Conservation (phyloP, 352 stramenopile genomes). For the Phytophthora podocarpi region DNA sequence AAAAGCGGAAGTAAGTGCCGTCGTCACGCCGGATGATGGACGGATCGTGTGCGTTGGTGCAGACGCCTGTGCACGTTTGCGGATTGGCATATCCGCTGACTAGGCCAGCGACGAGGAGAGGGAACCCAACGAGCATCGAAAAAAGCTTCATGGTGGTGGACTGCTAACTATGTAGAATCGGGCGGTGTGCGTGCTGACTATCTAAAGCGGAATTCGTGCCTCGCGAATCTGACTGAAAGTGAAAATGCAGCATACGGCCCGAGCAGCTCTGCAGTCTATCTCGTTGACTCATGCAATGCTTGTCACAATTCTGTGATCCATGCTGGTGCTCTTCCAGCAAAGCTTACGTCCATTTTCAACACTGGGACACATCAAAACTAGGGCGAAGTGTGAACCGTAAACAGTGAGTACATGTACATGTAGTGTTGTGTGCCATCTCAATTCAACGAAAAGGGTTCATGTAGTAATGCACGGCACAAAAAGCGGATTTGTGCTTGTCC, state of each 20-base stretch:
- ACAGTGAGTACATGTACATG: no score
- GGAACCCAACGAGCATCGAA: slow-evolving; percentile 18
- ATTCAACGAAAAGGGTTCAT: background rate
- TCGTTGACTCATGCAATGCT: background rate
- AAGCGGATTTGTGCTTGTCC: no score
- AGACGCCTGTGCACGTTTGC: slow-evolving; percentile 28
- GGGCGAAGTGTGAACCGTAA: no score
- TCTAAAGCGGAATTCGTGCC: slow-evolving; percentile 1
- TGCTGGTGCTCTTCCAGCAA: background rate
- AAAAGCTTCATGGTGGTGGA: slow-evolving; percentile 16
- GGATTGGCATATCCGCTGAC: slow-evolving; percentile 30
- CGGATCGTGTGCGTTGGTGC: slow-evolving; percentile 53
- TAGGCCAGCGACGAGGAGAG: slow-evolving; percentile 12
- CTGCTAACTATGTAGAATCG: no score
- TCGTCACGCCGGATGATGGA: slow-evolving; percentile 54
- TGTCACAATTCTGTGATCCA: background rate
- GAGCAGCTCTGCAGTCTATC: slow-evolving; percentile 5
- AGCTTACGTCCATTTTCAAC: background rate
- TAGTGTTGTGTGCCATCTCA: no score
- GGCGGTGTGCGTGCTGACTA: background rate
- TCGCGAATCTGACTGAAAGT: background rate
- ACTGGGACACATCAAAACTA: background rate
- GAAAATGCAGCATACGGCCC: no score
- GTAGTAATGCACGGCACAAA: background rate
- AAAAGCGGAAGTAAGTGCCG: slow-evolving; percentile 65